Conservation (phyloP, 768 basidiomycete species). For the Xerocomellus intermedius region DNA sequence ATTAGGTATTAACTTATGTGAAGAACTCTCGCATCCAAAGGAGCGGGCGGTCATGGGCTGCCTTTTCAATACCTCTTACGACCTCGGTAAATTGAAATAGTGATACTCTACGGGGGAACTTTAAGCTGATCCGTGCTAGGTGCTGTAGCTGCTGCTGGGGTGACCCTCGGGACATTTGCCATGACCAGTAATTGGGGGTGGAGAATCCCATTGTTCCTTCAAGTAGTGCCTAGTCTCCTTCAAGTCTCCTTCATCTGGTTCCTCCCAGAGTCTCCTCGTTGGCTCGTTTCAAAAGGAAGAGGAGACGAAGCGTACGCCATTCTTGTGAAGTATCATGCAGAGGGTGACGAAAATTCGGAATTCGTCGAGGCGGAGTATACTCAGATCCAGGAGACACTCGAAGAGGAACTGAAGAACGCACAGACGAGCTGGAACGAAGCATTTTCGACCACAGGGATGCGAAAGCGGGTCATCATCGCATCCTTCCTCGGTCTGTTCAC, state of each 20-base stretch:
- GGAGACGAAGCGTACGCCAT: conserved; percentile 45
- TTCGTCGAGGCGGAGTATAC: conserved; percentile 57
- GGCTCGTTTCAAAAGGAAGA: conserved; percentile 60
- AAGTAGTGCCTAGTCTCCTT: conserved; percentile 50
- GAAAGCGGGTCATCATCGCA: conserved; percentile 13
- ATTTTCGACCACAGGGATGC: conserved; percentile 14
- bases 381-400: conserved; percentile 54
- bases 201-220: conserved; percentile 62
- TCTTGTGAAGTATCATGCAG: conserved; percentile 58
- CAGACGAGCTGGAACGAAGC: background rate
- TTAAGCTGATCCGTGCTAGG: conserved; percentile 5
- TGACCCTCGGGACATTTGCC: conserved; percentile 62
- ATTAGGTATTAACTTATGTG: background rate
- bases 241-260: conserved; percentile 57
- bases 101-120: background rate
- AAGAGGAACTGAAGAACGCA: conserved; percentile 19
- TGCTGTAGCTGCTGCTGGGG: conserved; percentile 41
- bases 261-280: conserved; percentile 64
- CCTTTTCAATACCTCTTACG: no score
- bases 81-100: background rate
- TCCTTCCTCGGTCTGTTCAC: conserved; percentile 15
- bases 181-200: conserved; percentile 61
- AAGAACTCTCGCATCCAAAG: conserved; percentile 19
- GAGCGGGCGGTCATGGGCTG: no score
- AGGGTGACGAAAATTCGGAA: conserved; percentile 49